Base-by-base conservation (phyloP, 805 yeast species). In the Myxozyma neglecta region DNA sequence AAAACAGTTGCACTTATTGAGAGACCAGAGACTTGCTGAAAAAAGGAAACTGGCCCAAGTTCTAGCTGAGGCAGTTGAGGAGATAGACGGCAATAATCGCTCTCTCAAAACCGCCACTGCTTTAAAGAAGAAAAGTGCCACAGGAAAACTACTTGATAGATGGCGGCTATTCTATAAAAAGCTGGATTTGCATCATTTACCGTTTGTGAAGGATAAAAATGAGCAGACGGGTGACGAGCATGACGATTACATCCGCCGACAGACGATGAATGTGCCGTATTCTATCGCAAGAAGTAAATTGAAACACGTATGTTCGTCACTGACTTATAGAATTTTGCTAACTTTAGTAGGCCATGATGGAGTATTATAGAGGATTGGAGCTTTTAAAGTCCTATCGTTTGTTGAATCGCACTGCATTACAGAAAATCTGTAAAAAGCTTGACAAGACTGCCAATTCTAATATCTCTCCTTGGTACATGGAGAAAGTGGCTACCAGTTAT, bases 361-460 rank as follows among this genome's bases (percentile, higher is more conserved):
- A 90, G 70, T 86, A 82, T 67, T 90, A 90, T 72, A 80, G 93
- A 60, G 83, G 88, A 8, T 76, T 90, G 64, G 89, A 88, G 61
- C 79, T 89, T 40, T 75, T 89, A 53, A 83, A 83, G 65, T 86
- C 89, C 0, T 94, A 85, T 73, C 80, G 89, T 66, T 78, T 86
- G 52, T 74, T 92, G 68, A 94, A 94, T 74, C 80, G 91, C 36
- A 91, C 96, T 0, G 99, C 96, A 0, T 85, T 92, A 70, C 82
- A 97, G 56, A 94, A 94, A 70, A 85, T 94, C 70, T 80, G 90
- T 61, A 94, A 94, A 71, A 94, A 94, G 73, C 92, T 84, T 72
- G 99, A 94, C 74, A 94, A 94, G 70, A 80, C 86, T 4, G 80
- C 86, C 1, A 71, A 77, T 11, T 76, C 83, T 9, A 68, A 76